phyloP scores from a whole-genome alignment of 352 stramenopile species.

The Phytopythium boreale region DNA sequence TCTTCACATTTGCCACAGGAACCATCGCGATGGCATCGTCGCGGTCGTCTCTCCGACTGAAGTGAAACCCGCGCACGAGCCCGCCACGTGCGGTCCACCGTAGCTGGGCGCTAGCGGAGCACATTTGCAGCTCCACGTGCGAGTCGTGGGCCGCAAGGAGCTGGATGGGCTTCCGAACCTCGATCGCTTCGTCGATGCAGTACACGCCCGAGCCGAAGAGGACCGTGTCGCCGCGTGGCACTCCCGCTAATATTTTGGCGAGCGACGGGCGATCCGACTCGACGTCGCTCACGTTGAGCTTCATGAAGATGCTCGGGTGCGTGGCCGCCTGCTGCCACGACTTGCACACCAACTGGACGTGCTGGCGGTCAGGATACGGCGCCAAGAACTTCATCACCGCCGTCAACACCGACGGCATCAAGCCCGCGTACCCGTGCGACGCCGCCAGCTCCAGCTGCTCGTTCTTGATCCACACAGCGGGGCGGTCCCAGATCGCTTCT shows the following conservation, averaged over 20 bases:
- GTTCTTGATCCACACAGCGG: constrained; percentile 85
- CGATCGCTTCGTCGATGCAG: constrained; percentile 39
- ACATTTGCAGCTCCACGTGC: constrained; percentile 74
- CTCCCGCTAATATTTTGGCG: constrained; percentile 17
- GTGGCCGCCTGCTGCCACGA: constrained; percentile 44
- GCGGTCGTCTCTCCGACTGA: constrained; percentile 34
- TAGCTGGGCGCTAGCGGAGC: constrained; percentile 36
- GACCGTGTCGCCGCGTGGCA: constrained; percentile 43
- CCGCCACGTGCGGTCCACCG: constrained; percentile 57
- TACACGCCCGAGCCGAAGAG: constrained; percentile 74
- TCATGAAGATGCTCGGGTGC: constrained; percentile 41
- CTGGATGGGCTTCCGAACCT: constrained; percentile 43
- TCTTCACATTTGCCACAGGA: not conserved
- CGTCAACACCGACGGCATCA: constrained; percentile 75
- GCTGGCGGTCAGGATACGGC: constrained; percentile 55
- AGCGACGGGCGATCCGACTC: constrained; percentile 22
- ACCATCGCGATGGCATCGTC: constrained; percentile 10
- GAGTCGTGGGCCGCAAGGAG: constrained; percentile 49
- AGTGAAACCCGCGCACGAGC: constrained; percentile 60
- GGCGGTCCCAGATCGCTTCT: constrained; percentile 93
- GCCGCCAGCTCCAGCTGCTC: constrained; percentile 76
- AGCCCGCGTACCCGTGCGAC: constrained; percentile 63
- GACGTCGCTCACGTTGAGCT: constrained; percentile 52
- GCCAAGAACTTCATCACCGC: constrained; percentile 85
- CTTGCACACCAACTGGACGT: constrained; percentile 46